phyloP scores from a whole-genome alignment of 768 basidiomycete genomes.

The Boletus reticuloceps region DNA sequence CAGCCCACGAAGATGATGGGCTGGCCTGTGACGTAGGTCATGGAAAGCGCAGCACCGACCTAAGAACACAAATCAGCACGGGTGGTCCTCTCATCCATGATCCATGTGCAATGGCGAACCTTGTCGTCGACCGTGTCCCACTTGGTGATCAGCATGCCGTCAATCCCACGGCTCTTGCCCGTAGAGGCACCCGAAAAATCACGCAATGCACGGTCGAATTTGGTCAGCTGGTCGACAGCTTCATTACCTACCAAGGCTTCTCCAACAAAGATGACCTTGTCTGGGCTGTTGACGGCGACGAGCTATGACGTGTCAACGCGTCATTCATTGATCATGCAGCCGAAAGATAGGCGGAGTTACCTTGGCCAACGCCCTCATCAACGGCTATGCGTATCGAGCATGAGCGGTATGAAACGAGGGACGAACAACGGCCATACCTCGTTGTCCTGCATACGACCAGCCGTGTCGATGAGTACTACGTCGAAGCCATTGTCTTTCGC shows the following conservation, averaged over 20 bases:
- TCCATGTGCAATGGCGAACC: constrained; percentile 41
- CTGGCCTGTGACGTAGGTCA: constrained; percentile 99
- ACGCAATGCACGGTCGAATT: constrained; percentile 91
- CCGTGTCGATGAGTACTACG: constrained; percentile 96
- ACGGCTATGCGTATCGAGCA: constrained; percentile 49
- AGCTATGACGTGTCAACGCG: constrained; percentile 46
- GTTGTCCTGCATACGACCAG: constrained; percentile 99
- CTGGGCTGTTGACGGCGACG: constrained; percentile 89
- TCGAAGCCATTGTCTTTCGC: constrained; percentile 91
- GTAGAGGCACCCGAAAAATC: constrained; percentile 80
- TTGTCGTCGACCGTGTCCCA: constrained; percentile 99
- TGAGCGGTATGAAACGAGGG: not conserved
- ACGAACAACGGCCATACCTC: constrained; percentile 53
- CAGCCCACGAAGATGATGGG: constrained; percentile 98
- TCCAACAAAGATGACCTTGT: constrained; percentile 97
- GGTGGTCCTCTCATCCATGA: not conserved
- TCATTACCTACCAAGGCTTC: constrained; percentile 99
- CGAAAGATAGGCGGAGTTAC: constrained; percentile 33
- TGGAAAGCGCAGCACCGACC: constrained; percentile 97
- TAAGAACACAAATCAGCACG: constrained; percentile 29
- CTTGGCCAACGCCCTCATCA: constrained; percentile 99
- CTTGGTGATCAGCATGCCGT: constrained; percentile 98
- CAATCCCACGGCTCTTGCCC: constrained; percentile 85
- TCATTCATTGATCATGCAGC: not conserved
- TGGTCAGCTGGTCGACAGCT: constrained; percentile 95